Evolutionary conservation across 352 stramenopile genomes (phyloP), one percentile per base, ranked within the genome.

Genomic region (Phytophthora rubi): DNA sequence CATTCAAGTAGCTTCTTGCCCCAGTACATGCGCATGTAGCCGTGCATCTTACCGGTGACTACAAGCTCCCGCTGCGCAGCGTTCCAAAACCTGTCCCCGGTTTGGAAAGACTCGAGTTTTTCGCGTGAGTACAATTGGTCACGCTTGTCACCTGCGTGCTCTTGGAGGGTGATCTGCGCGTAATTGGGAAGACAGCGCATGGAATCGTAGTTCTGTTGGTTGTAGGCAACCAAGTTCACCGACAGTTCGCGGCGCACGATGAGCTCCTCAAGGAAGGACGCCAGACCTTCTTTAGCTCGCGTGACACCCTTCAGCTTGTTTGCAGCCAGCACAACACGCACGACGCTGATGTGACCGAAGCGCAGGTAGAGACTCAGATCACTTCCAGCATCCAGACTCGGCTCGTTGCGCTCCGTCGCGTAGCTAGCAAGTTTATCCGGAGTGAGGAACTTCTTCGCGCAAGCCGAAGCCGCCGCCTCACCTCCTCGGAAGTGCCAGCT

Each of bases 1-100:
- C 98, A 99, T 76, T 99, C 97, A 15, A 99, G 81, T 55, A 99
- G 97, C 77, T 99, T 99, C 81, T 99, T 99, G 44, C 92, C 97
- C 98, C 98, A 99, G 81, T 99, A 99, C 98, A 99, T 99, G 55
- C 97, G 91, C 87, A 97, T 94, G 75, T 94, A 97, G 70, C 89
- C 87, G 70, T 95, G 88, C 86, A 95, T 94, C 48, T 98, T 97
- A 26, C 98, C 98, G 49, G 97, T 94, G 47, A 86, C 70, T 4
- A 99, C 89, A 59, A 99, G 77, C 71, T 99, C 94, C 16, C 98
- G 70, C 77, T 99, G 97, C 21, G 97, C 97, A 3, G 98, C 98
- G 77, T 99, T 99, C 98, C 98, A 99, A 61, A 99, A 93, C 60
- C 96, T 92, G 76, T 99, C 98, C 59, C 97, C 94, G 0, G 97